Percentiles rank a stretch among this genome's conserved stretches.
These are phyloP conservation scores for Phytophthora idaei DNA, from an alignment of 352 stramenopile genomes.

Conservation along the genomic window DNA sequence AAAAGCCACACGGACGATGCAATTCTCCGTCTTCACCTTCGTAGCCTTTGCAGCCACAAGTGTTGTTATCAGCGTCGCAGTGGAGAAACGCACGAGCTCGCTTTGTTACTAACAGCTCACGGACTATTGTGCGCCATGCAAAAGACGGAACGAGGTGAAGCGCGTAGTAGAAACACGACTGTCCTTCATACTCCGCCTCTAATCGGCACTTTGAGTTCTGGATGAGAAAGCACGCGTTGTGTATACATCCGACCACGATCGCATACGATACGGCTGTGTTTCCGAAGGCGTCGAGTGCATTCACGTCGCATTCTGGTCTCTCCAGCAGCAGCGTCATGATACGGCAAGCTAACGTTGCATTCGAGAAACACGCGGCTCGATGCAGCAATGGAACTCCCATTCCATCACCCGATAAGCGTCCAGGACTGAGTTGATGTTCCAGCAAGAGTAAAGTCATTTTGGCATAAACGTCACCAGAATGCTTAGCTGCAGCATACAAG, in stretches of 20 bases:
- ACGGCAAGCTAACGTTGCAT: slow-evolving; percentile 16
- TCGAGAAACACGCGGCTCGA: slow-evolving; percentile 49
- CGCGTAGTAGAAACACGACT: slow-evolving; percentile 63
- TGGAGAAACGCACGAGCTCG: slow-evolving; percentile 57
- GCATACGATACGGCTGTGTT: slow-evolving; percentile 57
- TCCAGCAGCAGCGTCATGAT: slow-evolving; percentile 38
- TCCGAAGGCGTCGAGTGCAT: slow-evolving; percentile 59
- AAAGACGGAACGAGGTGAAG: slow-evolving; percentile 63
- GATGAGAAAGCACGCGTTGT: slow-evolving; percentile 52
- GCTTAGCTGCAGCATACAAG: slow-evolving; percentile 22
- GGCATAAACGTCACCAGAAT: slow-evolving; percentile 41
- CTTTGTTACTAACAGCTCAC: slow-evolving; percentile 35
- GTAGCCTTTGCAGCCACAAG: slow-evolving; percentile 72
- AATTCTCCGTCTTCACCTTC: slow-evolving; percentile 27
- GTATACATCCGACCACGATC: slow-evolving; percentile 35
- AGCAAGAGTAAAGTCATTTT: slow-evolving; percentile 53
- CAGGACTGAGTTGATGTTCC: slow-evolving; percentile 28
- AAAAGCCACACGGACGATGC: slow-evolving; percentile 48
- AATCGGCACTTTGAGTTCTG: slow-evolving; percentile 30
- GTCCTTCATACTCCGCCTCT: slow-evolving; percentile 70
- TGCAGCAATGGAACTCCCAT: slow-evolving; percentile 56
- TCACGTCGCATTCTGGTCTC: slow-evolving; percentile 41
- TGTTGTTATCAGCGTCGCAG: slow-evolving; percentile 36
- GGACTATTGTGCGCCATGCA: slow-evolving; percentile 45
- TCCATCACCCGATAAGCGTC: slow-evolving; percentile 57